These are phyloP conservation scores for Aspergillus sparsus DNA, from an alignment of 495 filamentous ascomycete species.

Conservation along the genomic window DNA sequence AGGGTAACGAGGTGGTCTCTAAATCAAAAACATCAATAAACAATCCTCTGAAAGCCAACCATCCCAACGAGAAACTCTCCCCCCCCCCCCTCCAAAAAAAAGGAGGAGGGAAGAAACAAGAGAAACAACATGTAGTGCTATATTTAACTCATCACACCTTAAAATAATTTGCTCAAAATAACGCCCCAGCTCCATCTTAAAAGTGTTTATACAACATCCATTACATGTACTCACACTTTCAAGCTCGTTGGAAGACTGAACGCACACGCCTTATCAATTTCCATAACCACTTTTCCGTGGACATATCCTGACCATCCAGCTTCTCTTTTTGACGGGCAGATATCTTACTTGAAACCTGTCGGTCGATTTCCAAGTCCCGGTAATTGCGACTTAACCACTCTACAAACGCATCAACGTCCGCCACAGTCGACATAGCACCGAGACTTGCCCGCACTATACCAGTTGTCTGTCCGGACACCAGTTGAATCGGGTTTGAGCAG, in stretches of 20 bases:
- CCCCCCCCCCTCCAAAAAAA: too few relatives aligned
- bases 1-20: too few relatives aligned
- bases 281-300: not conserved
- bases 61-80: too few relatives aligned
- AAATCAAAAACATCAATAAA: too few relatives aligned
- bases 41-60: too few relatives aligned
- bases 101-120: too few relatives aligned
- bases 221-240: not conserved
- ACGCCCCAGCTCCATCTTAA: too few relatives aligned
- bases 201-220: not conserved
- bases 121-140: too few relatives aligned
- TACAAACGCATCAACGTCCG: slow-evolving; percentile 61
- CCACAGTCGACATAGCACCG: slow-evolving; percentile 67
- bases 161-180: too few relatives aligned
- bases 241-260: not conserved
- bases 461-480: slow-evolving; percentile 57
- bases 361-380: slow-evolving; percentile 13
- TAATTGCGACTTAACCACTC: slow-evolving; percentile 58
- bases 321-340: too few relatives aligned
- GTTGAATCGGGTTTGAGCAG: slow-evolving; percentile 55
- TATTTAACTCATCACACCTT: too few relatives aligned
- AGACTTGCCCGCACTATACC: slow-evolving; percentile 68
- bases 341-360: not conserved
- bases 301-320: not conserved
- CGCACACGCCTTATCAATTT: not conserved